Evolutionary conservation across 2,329 filamentous ascomycete species (phyloP), one percentile per base, ranked within the genome.

Genomic region (Chrysoporthe deuterocubensis): DNA sequence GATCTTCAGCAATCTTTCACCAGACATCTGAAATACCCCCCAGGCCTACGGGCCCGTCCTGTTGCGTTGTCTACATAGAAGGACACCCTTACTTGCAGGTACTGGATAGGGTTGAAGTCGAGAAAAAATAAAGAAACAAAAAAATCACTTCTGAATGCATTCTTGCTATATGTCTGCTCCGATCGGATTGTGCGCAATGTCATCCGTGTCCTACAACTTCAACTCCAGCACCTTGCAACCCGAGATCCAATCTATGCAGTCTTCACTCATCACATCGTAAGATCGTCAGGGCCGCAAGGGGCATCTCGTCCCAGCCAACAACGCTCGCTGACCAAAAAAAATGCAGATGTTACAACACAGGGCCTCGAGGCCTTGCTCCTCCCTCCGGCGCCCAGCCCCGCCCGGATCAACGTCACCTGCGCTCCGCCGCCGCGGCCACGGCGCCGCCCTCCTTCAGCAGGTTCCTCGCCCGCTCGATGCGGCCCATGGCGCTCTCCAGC

Each of bases 381-480:
- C 18, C 42, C 32, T 14, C 26, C 11, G 3, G 3, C 8, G 7
- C 8, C 34, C 56, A 3, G 0, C 56, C 0, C 56, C 21, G 11
- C 37, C 34, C 18, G 4, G 16, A 43, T 4, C 8, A 26, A 14
- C 21, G 26, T 26, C 8, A 60, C 11, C 13, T 26, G n/a, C 34
- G 57, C 59, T 59, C 71, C 21, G 43, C 62, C 26, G 56, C 64
- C 52, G 21, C 65, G 44, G 50, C 40, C 48, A 34, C 3, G 9
- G 18, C 64, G 34, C 9, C 54, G 57, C 69, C 67, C 64, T 80
- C 78, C 21, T 78, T 81, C 69, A 94, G 74, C 75, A 94, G 75
- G 3, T 82, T 82, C 75, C 89, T 86, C 4, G 92, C 90, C 71
- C 90, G 83, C 75, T 93, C 90, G 72, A 95, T 91, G 73, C 91